Conservation (phyloP, 2,329 filamentous ascomycete species). For the Pyrenochaeta sp. region DNA sequence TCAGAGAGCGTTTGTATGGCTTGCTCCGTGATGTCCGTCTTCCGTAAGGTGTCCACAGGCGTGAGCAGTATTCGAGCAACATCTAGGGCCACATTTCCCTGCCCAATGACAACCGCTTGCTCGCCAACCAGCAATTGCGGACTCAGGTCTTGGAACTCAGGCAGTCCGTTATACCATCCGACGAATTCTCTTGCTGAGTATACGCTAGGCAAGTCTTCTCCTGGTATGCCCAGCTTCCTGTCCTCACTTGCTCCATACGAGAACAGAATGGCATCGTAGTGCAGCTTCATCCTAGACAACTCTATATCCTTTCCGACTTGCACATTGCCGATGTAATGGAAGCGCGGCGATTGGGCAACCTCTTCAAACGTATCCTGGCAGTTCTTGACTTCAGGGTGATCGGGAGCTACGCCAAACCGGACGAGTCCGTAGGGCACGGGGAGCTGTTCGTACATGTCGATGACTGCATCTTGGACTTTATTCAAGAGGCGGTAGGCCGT, state of each 20-base stretch:
- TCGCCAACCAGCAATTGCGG: constrained; percentile 79
- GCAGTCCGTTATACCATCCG: constrained; percentile 97
- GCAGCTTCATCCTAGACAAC: constrained; percentile 72
- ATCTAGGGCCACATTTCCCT: constrained; percentile 95
- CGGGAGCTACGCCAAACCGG: constrained; percentile 94
- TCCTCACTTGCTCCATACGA: constrained; percentile 92
- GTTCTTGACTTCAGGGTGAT: constrained; percentile 99
- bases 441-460: constrained; percentile 97
- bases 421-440: constrained; percentile 94
- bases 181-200: constrained; percentile 93
- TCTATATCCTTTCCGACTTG: constrained; percentile 76
- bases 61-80: constrained; percentile 87
- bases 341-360: constrained; percentile 80
- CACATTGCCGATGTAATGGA: constrained; percentile 92
- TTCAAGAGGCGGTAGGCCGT: constrained; percentile 85
- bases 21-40: constrained; percentile 88
- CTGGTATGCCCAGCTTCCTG: constrained; percentile 77
- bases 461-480: constrained; percentile 72
- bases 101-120: constrained; percentile 87
- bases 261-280: constrained; percentile 93
- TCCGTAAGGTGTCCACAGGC: constrained; percentile 74
- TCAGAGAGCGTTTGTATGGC: constrained; percentile 76
- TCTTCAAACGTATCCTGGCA: constrained; percentile 94
- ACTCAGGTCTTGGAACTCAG: constrained; percentile 76
- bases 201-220: constrained; percentile 79